A percentile compares a stretch with the other conserved stretches of the same genome.
Conservation (phyloP, 2,329 filamentous ascomycete species). For the Aspergillus brasiliensis region DNA sequence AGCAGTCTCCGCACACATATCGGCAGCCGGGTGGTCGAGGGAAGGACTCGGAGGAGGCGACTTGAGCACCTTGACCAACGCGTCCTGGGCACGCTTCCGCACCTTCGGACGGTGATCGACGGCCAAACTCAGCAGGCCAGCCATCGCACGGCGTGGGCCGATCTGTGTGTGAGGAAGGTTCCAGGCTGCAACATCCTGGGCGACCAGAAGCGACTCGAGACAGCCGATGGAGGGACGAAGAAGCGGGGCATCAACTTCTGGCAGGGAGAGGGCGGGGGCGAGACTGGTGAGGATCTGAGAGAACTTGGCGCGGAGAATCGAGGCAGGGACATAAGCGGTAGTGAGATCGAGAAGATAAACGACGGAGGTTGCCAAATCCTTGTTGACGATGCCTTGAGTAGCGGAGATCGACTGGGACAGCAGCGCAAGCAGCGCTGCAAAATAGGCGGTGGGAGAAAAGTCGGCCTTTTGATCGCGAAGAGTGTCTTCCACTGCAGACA, state of each 20-base stretch:
- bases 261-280: slow-evolving; percentile 76
- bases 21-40: slow-evolving; percentile 89
- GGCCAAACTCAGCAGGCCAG: slow-evolving; percentile 79
- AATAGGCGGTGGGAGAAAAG: slow-evolving; percentile 85
- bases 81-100: slow-evolving; percentile 88
- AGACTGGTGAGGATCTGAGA: slow-evolving; percentile 86
- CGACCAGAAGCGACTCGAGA: slow-evolving; percentile 85
- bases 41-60: slow-evolving; percentile 88
- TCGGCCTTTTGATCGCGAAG: slow-evolving; percentile 84
- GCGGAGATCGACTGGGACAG: slow-evolving; percentile 73
- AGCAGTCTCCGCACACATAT: slow-evolving; percentile 93
- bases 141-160: slow-evolving; percentile 82
- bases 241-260: slow-evolving; percentile 83
- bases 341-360: slow-evolving; percentile 95
- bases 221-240: slow-evolving; percentile 88
- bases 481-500: slow-evolving; percentile 90
- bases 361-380: slow-evolving; percentile 79
- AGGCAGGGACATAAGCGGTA: slow-evolving; percentile 78
- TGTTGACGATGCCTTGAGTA: slow-evolving; percentile 68
- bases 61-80: slow-evolving; percentile 77
- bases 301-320: slow-evolving; percentile 92
- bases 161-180: slow-evolving; percentile 79
- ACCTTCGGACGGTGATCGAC: slow-evolving; percentile 91
- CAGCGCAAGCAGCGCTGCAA: slow-evolving; percentile 88
- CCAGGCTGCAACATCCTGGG: slow-evolving; percentile 87